Conservation (phyloP, 345 rosid species). For the Firmiana major region DNA sequence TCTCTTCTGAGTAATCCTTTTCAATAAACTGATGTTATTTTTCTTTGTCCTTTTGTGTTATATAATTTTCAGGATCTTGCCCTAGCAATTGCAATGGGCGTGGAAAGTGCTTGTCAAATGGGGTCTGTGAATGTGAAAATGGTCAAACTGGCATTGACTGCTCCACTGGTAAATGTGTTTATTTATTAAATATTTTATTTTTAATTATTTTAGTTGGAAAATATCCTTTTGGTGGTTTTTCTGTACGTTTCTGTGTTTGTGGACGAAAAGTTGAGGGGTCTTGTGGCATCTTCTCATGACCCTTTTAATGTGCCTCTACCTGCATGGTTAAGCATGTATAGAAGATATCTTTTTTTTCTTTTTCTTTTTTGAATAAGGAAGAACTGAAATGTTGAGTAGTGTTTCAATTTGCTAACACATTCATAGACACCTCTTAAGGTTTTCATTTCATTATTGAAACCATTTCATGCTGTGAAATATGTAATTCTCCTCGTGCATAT, state of each 20-base stretch:
- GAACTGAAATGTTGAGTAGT: background rate
- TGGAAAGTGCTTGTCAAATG: conserved; percentile 77
- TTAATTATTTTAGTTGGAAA: background rate
- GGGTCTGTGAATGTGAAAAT: conserved; percentile 66
- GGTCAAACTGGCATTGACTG: conserved; percentile 93
- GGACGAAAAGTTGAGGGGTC: background rate
- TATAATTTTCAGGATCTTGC: conserved; percentile 60
- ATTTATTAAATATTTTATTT: background rate
- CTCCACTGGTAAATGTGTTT: conserved; percentile 65
- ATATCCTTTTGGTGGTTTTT: background rate
- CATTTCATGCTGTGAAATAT: background rate
- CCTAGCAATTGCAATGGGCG: conserved; percentile 72
- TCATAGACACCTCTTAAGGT: background rate
- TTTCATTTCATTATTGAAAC: background rate
- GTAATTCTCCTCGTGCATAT: background rate
- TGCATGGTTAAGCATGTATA: background rate
- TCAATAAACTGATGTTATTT: background rate
- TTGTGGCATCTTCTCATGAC: background rate
- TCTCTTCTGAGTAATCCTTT: background rate
- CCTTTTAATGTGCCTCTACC: background rate
- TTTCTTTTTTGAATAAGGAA: no score
- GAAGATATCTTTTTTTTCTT: background rate
- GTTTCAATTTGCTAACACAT: background rate
- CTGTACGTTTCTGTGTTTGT: background rate
- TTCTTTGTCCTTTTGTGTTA: background rate